Base-by-base conservation (phyloP, 352 stramenopile species). In the Pythium folliculosum region DNA sequence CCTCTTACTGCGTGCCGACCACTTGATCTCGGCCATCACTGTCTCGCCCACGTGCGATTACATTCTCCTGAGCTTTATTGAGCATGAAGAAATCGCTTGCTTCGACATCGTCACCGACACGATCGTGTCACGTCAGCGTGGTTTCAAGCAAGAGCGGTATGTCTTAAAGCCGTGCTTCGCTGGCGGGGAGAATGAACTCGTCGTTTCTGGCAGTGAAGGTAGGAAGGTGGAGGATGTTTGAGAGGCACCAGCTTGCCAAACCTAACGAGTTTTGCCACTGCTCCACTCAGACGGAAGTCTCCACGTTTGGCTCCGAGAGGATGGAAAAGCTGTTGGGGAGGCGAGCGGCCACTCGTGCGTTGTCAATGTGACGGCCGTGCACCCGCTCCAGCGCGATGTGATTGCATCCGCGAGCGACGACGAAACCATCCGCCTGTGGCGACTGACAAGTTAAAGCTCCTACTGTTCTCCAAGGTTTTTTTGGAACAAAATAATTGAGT, bases 131-230 rank as follows among this genome's bases (percentile, higher is more conserved):
- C 82, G 77, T 9, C 89, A 88, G 32, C 63, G 60, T n/a, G 84
- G 86, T 4, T 75, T 91, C 51, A 75, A 69, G 4, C 80, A 90
- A 50, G 69, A 88, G 61, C 80, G 86, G 14, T 94, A 86, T 55
- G 72, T 94, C 21, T 49, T 90, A 16, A 73, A 76, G 2, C 83
- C 84, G 23, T 90, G 82, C 43, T 94, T 92, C 54, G 70, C 66
- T 55, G 84, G 86, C 8, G 27, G 38, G 7, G 60, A 84, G 13
- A 77, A 75, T 23, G 80, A 90, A 23, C 61, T 91, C 30, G 78
- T 92, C 8, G 76, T 76, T 0, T 90, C 47, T 25, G 86, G 86
- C 63, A 89, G 84, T 65, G 86, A 94, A 90, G 86, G 86, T 92
- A 71, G 17, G 65, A 22, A 48, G 32, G 1, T 0, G 2, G 8